Percentiles rank a stretch among this genome's conserved stretches.
Evolutionary conservation across 371 early-diverging fungal species (phyloP).

Genomic region (Mucor irregularis): DNA sequence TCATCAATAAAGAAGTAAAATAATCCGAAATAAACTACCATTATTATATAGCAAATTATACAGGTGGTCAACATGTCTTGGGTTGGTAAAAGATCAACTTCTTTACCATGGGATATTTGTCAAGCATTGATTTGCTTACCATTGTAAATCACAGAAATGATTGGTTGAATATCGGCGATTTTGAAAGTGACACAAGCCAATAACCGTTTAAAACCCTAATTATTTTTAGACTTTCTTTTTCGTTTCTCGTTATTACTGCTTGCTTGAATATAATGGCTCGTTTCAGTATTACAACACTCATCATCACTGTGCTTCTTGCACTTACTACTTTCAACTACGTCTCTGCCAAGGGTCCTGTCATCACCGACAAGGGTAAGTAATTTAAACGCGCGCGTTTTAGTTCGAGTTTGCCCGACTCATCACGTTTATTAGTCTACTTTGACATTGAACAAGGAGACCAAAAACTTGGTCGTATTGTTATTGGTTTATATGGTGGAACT

Average conservation of each 20-base stretch:
- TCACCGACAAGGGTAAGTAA: conserved; percentile 46
- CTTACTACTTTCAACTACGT: conserved; percentile 39
- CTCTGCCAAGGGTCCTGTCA: conserved; percentile 47
- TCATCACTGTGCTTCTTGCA: conserved; percentile 34
- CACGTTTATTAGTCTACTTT: conserved; percentile 85
- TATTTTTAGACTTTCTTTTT: background rate
- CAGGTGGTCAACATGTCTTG: too few relatives aligned
- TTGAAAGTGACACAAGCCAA: background rate
- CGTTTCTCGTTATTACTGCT: background rate
- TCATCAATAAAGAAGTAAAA: too few relatives aligned
- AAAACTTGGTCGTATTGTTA: conserved; percentile 81
- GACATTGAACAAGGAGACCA: conserved; percentile 87
- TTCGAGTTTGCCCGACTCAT: too few relatives aligned
- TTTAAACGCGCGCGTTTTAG: background rate
- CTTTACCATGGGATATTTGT: too few relatives aligned
- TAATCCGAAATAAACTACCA: too few relatives aligned
- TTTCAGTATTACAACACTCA: conserved; percentile 31
- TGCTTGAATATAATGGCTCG: conserved; percentile 30
- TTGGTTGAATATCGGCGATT: too few relatives aligned
- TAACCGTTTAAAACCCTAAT: background rate
- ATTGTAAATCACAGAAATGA: too few relatives aligned
- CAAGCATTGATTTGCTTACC: too few relatives aligned
- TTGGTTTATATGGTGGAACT: conserved; percentile 78
- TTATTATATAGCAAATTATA: too few relatives aligned
- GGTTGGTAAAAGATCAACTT: too few relatives aligned